Base-by-base conservation (phyloP, 352 stramenopile genomes). In the Phytophthora meadii region DNA sequence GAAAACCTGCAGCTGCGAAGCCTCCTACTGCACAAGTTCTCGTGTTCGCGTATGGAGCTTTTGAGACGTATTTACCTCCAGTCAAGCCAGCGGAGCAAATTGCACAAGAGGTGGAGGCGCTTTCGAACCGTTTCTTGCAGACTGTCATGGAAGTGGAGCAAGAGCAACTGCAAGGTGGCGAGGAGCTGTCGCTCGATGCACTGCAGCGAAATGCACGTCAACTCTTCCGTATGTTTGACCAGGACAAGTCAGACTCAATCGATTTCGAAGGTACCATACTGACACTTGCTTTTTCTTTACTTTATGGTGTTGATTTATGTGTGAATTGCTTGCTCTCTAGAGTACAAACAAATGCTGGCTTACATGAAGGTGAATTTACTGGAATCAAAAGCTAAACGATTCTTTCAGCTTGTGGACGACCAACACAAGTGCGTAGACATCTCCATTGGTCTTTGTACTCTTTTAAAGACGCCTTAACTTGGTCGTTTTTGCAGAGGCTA, bases 261-360 rank as follows among this genome's bases (percentile, higher is more conserved):
- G 82, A 93, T 47, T 91, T 91, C 63, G 67, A 81, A 55, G 84
- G 84, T 92, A 59, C 8, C 36, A 9, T 6, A 30, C 28, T 15
- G 7, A 1, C 17, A 8, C 3, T 9, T 45, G 1, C 47, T 37
- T 44, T 25, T 19, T 19, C 58, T 27, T 19, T 11, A 5, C 17
- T 3, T 37, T 19, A 2, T 37, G 45, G 19, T 54, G 6, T 7
- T 30, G 5, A 37, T 41, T 53, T 24, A 62, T 46, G 41, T 45
- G 2, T n/a, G 58, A 42, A 8, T 22, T 61, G 17, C 51, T 34
- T 49, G 17, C 27, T 24, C 30, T 49, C 17, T 47, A 92, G 84
- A 93, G 52, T 93, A 90, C 74, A 87, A 87, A 49, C 72, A 84
- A 55, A 93, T 93, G 84, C 79, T 93, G 5, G 67, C 76, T 28